Evolutionary conservation across 139 green algal species (phyloP).

Genomic region (Diplosphaera chodatii): DNA sequence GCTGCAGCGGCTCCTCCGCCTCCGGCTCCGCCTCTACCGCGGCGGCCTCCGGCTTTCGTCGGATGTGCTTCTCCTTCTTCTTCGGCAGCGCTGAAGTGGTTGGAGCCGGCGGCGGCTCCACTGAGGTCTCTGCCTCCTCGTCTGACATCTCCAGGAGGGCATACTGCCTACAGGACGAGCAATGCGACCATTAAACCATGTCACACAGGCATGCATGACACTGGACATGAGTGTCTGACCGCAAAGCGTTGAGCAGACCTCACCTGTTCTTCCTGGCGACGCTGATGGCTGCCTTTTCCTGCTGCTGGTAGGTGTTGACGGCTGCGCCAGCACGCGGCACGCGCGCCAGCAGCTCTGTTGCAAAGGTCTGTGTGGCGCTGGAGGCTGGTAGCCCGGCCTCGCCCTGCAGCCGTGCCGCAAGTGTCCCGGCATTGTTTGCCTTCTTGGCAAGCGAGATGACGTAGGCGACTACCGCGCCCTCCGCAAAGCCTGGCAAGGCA

Average conservation of each 20-base stretch:
- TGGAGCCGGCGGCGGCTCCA: slow-evolving; percentile 1
- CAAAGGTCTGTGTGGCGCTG: slow-evolving; percentile 50
- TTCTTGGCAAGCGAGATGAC: slow-evolving; percentile 27
- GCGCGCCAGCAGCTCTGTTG: slow-evolving; percentile 42
- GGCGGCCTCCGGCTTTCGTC: not conserved
- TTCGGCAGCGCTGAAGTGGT: slow-evolving; percentile 14
- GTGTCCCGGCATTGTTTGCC: not conserved
- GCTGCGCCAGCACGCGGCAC: slow-evolving; percentile 21
- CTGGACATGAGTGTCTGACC: no score
- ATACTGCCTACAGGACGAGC: slow-evolving; percentile 33
- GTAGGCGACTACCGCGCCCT: slow-evolving; percentile 36
- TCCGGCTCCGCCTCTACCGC: slow-evolving; percentile 7
- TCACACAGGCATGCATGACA: no score
- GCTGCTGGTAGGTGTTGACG: slow-evolving; percentile 10
- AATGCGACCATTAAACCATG: no score
- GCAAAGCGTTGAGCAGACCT: not conserved
- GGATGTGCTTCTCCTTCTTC: slow-evolving; percentile 24
- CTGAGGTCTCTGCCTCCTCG: slow-evolving; percentile 26
- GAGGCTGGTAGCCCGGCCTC: not conserved
- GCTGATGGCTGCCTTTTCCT: slow-evolving; percentile 8
- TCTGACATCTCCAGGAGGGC: slow-evolving; percentile 33
- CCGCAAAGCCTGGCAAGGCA: slow-evolving; percentile 39
- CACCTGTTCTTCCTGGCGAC: not conserved
- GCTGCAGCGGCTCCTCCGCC: slow-evolving; percentile 8
- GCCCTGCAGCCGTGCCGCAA: not conserved